These are phyloP conservation scores for Exophiala lecanii-corni DNA, from an alignment of 2,329 filamentous ascomycete species.

Conservation along the genomic window DNA sequence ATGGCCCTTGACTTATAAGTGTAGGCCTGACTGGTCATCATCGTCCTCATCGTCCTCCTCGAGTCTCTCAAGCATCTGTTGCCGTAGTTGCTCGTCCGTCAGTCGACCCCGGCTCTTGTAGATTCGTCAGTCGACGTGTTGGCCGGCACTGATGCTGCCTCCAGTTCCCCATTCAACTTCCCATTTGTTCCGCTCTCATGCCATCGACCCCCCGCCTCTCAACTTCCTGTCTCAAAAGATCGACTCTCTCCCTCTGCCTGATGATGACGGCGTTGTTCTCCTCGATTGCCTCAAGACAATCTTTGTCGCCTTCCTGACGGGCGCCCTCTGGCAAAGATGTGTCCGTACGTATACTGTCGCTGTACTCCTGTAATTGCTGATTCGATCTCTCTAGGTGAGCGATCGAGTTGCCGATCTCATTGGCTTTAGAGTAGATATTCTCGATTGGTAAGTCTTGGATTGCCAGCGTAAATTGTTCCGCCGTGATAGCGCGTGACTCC, in stretches of 20 bases:
- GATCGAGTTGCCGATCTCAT: slow-evolving; percentile 58
- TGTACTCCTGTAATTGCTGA: slow-evolving; percentile 50
- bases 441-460: slow-evolving; percentile 55
- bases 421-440: slow-evolving; percentile 56
- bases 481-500: slow-evolving; percentile 45
- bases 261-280: slow-evolving; percentile 56
- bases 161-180: slow-evolving; percentile 16
- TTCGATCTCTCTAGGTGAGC: slow-evolving; percentile 56
- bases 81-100: slow-evolving; percentile 40
- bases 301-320: slow-evolving; percentile 38
- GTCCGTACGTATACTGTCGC: slow-evolving; percentile 30
- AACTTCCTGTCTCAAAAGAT: slow-evolving; percentile 51
- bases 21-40: slow-evolving; percentile 23
- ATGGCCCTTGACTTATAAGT: too few relatives aligned
- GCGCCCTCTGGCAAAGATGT: slow-evolving; percentile 28
- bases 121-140: not conserved
- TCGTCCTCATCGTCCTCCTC: slow-evolving; percentile 26
- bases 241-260: slow-evolving; percentile 53
- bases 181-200: slow-evolving; percentile 31
- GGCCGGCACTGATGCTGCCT: not conserved
- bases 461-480: slow-evolving; percentile 50
- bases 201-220: slow-evolving; percentile 55
- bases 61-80: slow-evolving; percentile 35
- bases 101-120: slow-evolving; percentile 30
- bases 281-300: slow-evolving; percentile 52